Base-by-base conservation (phyloP, 305 asterid species). In the Solanum chacoense region DNA sequence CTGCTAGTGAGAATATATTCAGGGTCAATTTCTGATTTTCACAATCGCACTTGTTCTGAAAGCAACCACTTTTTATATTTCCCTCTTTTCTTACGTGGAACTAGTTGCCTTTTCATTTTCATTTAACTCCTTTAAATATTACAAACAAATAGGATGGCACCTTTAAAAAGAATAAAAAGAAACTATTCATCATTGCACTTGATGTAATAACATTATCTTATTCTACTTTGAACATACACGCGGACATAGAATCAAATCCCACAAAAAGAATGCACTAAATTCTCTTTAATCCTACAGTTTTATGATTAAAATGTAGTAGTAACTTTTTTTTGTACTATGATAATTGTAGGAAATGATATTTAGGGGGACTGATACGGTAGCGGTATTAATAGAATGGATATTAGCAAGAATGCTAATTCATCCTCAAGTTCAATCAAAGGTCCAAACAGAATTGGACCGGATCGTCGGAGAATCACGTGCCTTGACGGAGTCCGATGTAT, bases 281-380 rank as follows among this genome's bases (percentile, higher is more conserved):
- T 13, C 14, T 79, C 10, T 79, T 24, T 8, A 40, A 4, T 40
- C 22, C 4, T 45, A 42, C 26, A 16, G 24, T 6, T 40, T 40
- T 79, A 26, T 38, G 10, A 31, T 42, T 42, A 42, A 42, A 29
- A 42, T 11, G 59, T 13, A 42, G 40, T 37, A 37, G 14, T 26
- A 81, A 28, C 71, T 13, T 42, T 42, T 42, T 42, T 78, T 40
- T 28, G 26, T 42, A 4, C 37, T 8, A 42, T 81, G 86, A 2
- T 18, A 14, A 36, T 69, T 74, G 69, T 93, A 96, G 99, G 99
- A 96, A 90, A 95, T 96, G 99, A 93, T 96, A 92, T 95, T 96
- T 86, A 91, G 99, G 85, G 99, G 99, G 6, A 95, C 98, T 3
- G 99, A 96, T 92, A 96, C 99, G 1, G 96, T 96, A 50, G 98